phyloP scores from a whole-genome alignment of 192 early-diverging fungal genomes.

The Coemansia sp. region DNA sequence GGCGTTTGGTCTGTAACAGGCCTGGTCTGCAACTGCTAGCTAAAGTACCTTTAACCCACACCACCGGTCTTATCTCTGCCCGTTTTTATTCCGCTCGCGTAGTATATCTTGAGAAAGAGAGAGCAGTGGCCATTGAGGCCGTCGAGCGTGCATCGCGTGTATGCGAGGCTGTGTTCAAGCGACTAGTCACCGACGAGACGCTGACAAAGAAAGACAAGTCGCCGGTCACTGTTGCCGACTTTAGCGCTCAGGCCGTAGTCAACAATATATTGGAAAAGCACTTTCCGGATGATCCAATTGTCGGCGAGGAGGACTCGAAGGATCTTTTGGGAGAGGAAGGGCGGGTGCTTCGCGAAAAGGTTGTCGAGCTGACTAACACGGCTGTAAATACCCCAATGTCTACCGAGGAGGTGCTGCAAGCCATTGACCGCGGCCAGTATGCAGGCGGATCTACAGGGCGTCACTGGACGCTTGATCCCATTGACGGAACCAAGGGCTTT shows the following conservation, averaged over 20 bases:
- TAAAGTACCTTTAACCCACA: neutral
- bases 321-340: constrained; percentile 76
- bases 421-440: constrained; percentile 91
- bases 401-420: constrained; percentile 67
- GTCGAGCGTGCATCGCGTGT: constrained; percentile 86
- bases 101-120: constrained; percentile 63
- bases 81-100: constrained; percentile 18
- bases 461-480: constrained; percentile 81
- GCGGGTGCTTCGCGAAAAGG: constrained; percentile 67
- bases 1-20: neutral
- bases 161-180: constrained; percentile 83
- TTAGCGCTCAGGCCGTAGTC: constrained; percentile 92
- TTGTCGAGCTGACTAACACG: constrained; percentile 77
- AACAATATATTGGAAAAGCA: constrained; percentile 71
- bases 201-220: constrained; percentile 93
- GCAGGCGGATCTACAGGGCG: constrained; percentile 74
- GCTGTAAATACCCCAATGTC: constrained; percentile 59
- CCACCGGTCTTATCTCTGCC: neutral
- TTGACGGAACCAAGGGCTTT: constrained; percentile 99
- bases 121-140: constrained; percentile 82
- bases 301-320: constrained; percentile 93
- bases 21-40: neutral
- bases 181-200: constrained; percentile 76
- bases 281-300: constrained; percentile 88
- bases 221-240: constrained; percentile 98